phyloP scores from a whole-genome alignment of 148 eudicot species.

The Fallopia convolvulus region DNA sequence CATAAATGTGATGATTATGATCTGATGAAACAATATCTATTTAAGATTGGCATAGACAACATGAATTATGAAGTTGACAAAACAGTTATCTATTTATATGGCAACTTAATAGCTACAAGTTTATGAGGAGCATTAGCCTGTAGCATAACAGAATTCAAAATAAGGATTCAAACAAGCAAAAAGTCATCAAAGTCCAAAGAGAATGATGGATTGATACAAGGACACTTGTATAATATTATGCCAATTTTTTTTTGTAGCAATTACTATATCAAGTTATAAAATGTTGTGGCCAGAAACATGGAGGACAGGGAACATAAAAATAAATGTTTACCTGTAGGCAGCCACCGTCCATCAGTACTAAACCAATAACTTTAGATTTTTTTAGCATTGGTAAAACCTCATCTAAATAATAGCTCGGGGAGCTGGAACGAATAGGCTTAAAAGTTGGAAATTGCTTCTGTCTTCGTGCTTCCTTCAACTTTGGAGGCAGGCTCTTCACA shows the following conservation, averaged over 20 bases:
- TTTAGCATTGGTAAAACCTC: conserved; percentile 72
- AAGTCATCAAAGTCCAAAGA: not conserved
- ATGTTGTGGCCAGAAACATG: not conserved
- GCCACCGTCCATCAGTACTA: conserved; percentile 77
- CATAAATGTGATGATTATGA: not conserved
- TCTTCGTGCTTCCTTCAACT: conserved; percentile 64
- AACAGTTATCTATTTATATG: not conserved
- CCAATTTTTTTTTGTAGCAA: not conserved
- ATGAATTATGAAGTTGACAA: not conserved
- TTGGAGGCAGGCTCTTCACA: conserved; percentile 61
- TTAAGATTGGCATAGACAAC: not conserved
- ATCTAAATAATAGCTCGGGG: conserved; percentile 52
- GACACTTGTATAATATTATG: not conserved
- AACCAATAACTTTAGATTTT: conserved; percentile 68
- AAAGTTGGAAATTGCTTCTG: conserved; percentile 57
- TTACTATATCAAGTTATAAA: not conserved
- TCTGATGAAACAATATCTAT: too few relatives aligned
- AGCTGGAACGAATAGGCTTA: conserved; percentile 58
- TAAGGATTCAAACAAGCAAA: not conserved
- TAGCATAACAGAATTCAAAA: not conserved
- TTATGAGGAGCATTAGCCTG: not conserved
- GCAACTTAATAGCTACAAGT: not conserved
- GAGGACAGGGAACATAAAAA: not conserved
- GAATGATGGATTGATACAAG: not conserved
- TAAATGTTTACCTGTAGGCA: conserved; percentile 64